Evolutionary conservation across 345 rosid genomes (phyloP), one percentile per base, ranked within the genome.

Genomic region (Populus davidiana): DNA sequence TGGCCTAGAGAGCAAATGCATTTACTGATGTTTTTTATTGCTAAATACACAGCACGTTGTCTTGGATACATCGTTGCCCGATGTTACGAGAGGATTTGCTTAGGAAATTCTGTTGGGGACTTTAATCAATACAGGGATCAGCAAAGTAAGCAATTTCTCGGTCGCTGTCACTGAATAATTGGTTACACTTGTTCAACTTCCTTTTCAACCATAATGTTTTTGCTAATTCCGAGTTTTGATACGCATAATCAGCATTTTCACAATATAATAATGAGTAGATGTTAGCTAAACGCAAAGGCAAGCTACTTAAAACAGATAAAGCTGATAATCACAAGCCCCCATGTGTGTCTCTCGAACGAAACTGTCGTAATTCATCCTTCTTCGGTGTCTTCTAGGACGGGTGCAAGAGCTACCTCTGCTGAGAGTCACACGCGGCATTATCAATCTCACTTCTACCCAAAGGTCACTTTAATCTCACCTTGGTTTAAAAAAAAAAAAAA

Each of bases 371-470:
- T 39, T 8, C 0, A 27, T 21, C 29, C 23, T 23, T n/a, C 25
- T 31, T 27, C 47, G 35, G 21, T 43, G 59, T n/a, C 64, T 76
- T 61, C 68, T 6, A 4, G 2, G 23, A 41, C 67, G 66, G 65
- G 49, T 14, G 79, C 72, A 62, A 23, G 69, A 23, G 69, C 65
- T 73, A 74, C 41, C 73, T 59, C 43, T 17, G 23, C 5, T 1
- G 5, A 0, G 3, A 11, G 43, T 3, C 73, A 47, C 47, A 52
- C 74, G 70, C 23, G 56, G 76, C 70, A 1, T 62, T 44, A 5
- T 39, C 79, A 33, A 4, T 33, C 35, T 33, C 35, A 33, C 35
- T 33, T 33, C 35, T 33, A 33, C 35, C 35, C 35, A 33, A 33
- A 33, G 35, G 35, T 33, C 35, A 33, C 36, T 4, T 5, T 33